phyloP scores from a whole-genome alignment of 345 rosid genomes.

The Eucalyptus erythrocorys region DNA sequence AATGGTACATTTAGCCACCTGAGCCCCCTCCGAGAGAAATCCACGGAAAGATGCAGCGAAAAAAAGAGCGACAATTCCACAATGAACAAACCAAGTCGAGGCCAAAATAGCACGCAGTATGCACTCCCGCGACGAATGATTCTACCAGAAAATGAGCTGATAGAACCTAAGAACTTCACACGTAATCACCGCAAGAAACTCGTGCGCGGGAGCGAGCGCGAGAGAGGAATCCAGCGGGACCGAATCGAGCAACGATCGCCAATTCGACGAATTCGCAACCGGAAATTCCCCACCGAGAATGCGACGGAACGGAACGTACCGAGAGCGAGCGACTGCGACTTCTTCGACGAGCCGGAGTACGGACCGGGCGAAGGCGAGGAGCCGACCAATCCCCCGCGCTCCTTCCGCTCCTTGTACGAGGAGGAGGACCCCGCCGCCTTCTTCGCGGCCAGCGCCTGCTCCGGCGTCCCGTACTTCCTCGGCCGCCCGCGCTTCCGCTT shows the following conservation, averaged over 20 bases:
- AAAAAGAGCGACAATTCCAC: not conserved
- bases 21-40: not conserved
- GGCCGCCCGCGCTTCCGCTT: slow-evolving; percentile 91
- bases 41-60: not conserved
- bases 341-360: not conserved
- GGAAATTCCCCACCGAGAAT: not conserved
- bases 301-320: not conserved
- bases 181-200: not conserved
- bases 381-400: not conserved
- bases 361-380: not conserved
- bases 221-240: not conserved
- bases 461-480: slow-evolving; percentile 92
- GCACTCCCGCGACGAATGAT: not conserved
- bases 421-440: slow-evolving; percentile 52
- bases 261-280: not conserved
- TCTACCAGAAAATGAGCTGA: not conserved
- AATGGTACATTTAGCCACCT: not conserved
- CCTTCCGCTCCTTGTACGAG: slow-evolving; percentile 31
- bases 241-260: not conserved
- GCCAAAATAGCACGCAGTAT: not conserved
- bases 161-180: not conserved
- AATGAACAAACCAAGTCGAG: not conserved
- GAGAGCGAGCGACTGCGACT: not conserved
- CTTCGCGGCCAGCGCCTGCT: slow-evolving; percentile 86
- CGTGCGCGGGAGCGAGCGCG: not conserved